Evolutionary conservation across 352 stramenopile genomes (phyloP).

Genomic region (Pythium dissimile): DNA sequence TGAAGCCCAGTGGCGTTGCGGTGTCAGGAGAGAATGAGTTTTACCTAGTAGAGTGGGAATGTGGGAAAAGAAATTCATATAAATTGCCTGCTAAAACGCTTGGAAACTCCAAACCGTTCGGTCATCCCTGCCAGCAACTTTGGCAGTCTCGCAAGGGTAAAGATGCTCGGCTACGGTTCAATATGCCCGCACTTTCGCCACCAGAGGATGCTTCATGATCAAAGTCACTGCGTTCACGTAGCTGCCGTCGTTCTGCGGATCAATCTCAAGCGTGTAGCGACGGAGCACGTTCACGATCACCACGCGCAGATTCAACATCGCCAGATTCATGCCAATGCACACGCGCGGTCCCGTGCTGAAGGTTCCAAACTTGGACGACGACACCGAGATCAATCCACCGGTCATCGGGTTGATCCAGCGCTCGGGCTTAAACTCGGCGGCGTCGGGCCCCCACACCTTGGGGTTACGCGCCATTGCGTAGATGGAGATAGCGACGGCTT

Average conservation of each 20-base stretch:
- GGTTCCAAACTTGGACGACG: slow-evolving; percentile 24
- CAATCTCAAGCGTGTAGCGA: slow-evolving; percentile 1
- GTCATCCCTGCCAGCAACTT: no score
- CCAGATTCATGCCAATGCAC: slow-evolving; percentile 43
- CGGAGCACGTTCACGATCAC: slow-evolving; percentile 12
- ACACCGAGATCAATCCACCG: slow-evolving; percentile 21
- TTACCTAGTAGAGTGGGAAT: no score
- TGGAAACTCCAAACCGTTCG: no score
- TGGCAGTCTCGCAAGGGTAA: no score
- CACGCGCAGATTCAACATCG: slow-evolving; percentile 42
- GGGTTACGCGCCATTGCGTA: slow-evolving; percentile 31
- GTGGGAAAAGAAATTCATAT: no score
- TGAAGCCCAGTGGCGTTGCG: background rate
- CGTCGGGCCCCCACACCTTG: slow-evolving; percentile 46
- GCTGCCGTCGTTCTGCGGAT: slow-evolving; percentile 10
- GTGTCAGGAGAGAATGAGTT: no score
- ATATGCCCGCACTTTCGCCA: background rate
- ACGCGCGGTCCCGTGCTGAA: slow-evolving; percentile 43
- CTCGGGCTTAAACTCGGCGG: slow-evolving; percentile 57
- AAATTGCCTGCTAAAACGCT: no score
- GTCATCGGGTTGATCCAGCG: slow-evolving; percentile 55
- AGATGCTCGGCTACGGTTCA: background rate
- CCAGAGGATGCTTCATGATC: slow-evolving; percentile 18
- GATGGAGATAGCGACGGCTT: slow-evolving; percentile 19
- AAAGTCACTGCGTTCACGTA: slow-evolving; percentile 7